Conservation (phyloP, 2,329 filamentous ascomycete genomes). For the Aspergillus eucalypticola region DNA sequence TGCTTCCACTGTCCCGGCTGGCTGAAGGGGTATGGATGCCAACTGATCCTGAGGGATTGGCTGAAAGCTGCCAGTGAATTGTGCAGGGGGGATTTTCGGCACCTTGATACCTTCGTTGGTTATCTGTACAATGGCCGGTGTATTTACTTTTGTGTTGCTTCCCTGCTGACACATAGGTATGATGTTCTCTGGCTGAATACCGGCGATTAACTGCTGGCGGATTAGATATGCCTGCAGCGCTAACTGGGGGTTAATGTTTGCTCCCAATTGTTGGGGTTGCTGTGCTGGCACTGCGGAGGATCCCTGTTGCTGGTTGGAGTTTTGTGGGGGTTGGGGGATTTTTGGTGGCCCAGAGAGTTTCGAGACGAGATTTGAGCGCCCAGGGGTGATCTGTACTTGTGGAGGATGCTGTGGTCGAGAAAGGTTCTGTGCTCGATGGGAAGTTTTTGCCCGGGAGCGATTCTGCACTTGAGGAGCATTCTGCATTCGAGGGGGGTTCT, state of each 20-base stretch:
- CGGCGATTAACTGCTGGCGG: constrained; percentile 31
- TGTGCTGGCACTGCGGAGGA: not conserved
- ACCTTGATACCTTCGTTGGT: constrained; percentile 19
- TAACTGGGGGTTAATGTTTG: not conserved
- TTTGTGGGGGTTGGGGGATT: not conserved
- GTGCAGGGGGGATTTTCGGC: constrained; percentile 24
- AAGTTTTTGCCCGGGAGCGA: no score
- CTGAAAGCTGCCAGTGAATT: constrained; percentile 20
- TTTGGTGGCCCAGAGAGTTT: not conserved
- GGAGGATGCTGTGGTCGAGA: no score
- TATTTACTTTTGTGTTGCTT: not conserved
- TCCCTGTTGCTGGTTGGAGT: not conserved
- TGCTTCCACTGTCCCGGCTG: not conserved
- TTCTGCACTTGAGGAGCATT: no score
- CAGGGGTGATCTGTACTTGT: not conserved
- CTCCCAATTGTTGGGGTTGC: not conserved
- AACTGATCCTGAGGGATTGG: constrained; percentile 8
- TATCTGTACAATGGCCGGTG: constrained; percentile 23
- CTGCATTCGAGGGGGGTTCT: no score
- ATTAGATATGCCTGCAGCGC: constrained; percentile 29
- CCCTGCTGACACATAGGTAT: constrained; percentile 19
- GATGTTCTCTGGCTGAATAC: constrained; percentile 26
- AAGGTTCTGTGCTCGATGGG: no score
- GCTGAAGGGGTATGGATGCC: not conserved
- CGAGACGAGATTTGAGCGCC: not conserved